These are phyloP conservation scores for Trifolium repens DNA, from an alignment of 306 rosid genomes.

Conservation along the genomic window DNA sequence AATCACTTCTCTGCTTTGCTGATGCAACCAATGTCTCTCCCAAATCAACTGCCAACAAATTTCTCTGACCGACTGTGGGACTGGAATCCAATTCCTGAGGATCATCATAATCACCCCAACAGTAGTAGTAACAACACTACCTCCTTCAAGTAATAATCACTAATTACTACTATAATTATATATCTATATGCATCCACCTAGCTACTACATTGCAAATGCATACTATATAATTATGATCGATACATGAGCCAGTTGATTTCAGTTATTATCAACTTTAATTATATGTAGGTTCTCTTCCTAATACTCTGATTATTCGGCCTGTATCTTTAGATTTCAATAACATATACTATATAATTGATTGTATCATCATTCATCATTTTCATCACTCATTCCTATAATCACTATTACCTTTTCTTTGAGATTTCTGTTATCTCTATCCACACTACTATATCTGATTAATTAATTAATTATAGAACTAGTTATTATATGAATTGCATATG, in stretches of 20 bases:
- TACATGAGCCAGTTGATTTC: conserved; percentile 3
- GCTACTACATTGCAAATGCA: conserved; percentile 43
- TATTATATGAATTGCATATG: no score
- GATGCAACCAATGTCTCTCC: conserved; percentile 49
- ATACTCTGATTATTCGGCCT: background rate
- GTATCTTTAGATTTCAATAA: background rate
- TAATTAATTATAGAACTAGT: no score
- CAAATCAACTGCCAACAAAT: conserved; percentile 53
- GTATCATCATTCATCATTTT: conserved; percentile 1
- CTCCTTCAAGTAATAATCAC: conserved; percentile 72
- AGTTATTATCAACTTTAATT: background rate
- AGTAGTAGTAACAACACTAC: conserved; percentile 46
- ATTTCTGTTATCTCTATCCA: background rate
- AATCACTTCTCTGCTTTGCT: conserved; percentile 50
- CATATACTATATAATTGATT: background rate
- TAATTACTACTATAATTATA: background rate
- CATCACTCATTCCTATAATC: background rate
- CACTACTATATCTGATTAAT: no score
- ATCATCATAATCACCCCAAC: conserved; percentile 55
- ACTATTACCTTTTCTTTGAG: background rate
- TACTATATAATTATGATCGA: background rate
- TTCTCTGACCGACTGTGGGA: conserved; percentile 93
- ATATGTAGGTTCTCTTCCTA: conserved; percentile 1
- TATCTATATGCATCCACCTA: no score
- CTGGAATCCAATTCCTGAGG: conserved; percentile 84